Evolutionary conservation across 192 early-diverging fungal species (phyloP), one percentile per base, ranked within the genome.

Genomic region (Backusella liffmaniae): DNA sequence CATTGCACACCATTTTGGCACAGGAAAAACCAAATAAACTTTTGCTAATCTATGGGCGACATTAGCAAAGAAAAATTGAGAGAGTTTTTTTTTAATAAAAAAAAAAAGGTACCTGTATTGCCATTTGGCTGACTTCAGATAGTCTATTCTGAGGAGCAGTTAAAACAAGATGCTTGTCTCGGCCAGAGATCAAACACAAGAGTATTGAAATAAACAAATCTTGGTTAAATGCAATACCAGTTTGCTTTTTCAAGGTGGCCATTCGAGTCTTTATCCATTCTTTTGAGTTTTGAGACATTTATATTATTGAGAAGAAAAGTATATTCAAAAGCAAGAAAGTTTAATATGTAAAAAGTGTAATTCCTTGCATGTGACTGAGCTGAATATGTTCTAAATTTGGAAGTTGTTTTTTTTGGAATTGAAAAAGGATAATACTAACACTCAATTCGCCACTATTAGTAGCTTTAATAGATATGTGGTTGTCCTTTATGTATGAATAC

Each of bases 131-230:
- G 42, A 89, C 82, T 67, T 89, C 84, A 21, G 83, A 66, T 1
- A 84, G 32, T 23, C 81, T 59, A 44, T 86, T 83, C 13, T 78
- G 74, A 35, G 72, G 72, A 1, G 83, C 80, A 35, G 84, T 84
- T 9, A 89, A 78, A 7, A 89, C 80, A 13, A 87, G 75, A 73
- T 89, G 86, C 44, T 87, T 86, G 44, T 85, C 80, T 34, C 77
- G 76, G 1, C 76, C 75, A 10, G 86, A 83, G 16, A 86, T 80
- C 10, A 89, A 79, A 72, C 88, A 89, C 69, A 89, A 77, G 13
- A 89, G 73, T 53, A 89, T 85, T 30, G 88, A 87, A 65, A 89
- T 82, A 67, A 89, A 86, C 29, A 89, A 72, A 53, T 89, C 88
- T 65, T 89, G 84, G 7, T 84, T 84, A 39, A 89, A 86, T 26